phyloP scores from a whole-genome alignment of 345 rosid species.

The Erysimum cheiranthoides region DNA sequence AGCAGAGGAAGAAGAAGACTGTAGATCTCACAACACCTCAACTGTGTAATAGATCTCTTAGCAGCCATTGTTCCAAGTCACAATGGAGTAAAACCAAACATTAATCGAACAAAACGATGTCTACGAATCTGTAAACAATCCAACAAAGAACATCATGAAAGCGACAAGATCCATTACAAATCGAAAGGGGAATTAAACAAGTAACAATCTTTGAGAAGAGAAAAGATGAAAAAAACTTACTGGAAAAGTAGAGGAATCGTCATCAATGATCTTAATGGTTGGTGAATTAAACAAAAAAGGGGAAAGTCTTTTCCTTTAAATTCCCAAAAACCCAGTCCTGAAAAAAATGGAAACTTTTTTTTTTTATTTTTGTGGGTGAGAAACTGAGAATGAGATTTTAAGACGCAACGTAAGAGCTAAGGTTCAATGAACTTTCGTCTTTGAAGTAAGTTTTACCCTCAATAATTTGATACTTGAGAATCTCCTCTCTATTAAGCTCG shows the following conservation, averaged over 20 bases:
- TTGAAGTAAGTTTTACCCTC: slow-evolving; percentile 19
- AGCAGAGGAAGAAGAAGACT: slow-evolving; percentile 47
- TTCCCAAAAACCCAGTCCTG: slow-evolving; percentile 21
- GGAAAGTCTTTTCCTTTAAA: slow-evolving; percentile 37
- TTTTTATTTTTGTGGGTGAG: slow-evolving; percentile 23
- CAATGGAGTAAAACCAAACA: slow-evolving; percentile 42
- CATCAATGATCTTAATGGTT: slow-evolving; percentile 36
- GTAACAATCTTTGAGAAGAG: slow-evolving; percentile 28
- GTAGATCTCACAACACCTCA: slow-evolving; percentile 56
- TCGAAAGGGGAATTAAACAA: slow-evolving; percentile 5
- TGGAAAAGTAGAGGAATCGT: slow-evolving; percentile 42
- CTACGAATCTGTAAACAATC: slow-evolving; percentile 52
- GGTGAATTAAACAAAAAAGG: slow-evolving; percentile 39
- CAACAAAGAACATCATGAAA: slow-evolving; percentile 28
- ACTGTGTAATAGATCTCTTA: slow-evolving; percentile 59
- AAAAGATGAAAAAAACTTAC: slow-evolving; percentile 37
- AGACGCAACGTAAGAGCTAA: slow-evolving; percentile 60
- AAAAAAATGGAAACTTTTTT: slow-evolving; percentile 25
- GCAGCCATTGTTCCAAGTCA: slow-evolving; percentile 55
- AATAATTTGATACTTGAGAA: slow-evolving; percentile 33
- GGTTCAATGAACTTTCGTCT: slow-evolving; percentile 49
- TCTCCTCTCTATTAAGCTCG: slow-evolving; percentile 33
- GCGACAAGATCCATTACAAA: slow-evolving; percentile 33
- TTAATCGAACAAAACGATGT: slow-evolving; percentile 44
- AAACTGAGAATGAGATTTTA: slow-evolving; percentile 30